Percentiles rank a stretch among this genome's conserved stretches.
Conservation (phyloP, 352 stramenopile genomes). For the Globisporangium cystogenes region DNA sequence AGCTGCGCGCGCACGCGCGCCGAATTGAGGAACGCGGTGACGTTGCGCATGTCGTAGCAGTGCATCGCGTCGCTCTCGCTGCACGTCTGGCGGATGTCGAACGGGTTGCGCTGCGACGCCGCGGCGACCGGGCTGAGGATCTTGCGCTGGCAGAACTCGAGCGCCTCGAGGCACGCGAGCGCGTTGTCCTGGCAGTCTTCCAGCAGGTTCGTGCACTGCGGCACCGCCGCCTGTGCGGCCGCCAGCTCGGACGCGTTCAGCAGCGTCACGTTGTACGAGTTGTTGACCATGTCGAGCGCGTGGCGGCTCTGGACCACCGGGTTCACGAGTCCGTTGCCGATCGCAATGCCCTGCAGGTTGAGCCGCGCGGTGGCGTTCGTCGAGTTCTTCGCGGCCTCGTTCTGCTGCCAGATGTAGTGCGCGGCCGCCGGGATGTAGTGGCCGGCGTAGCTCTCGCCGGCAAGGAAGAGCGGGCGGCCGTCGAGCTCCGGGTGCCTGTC, state of each 20-base stretch:
- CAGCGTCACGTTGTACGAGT: constrained; percentile 66
- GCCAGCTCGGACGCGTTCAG: constrained; percentile 27
- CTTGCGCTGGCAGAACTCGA: background rate
- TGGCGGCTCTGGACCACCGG: constrained; percentile 29
- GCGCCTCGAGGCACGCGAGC: constrained; percentile 1
- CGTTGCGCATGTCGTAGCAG: constrained; percentile 4
- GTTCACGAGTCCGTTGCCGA: constrained; percentile 34
- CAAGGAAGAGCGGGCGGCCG: constrained; percentile 21
- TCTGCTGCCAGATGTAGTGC: constrained; percentile 25
- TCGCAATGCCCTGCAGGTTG: constrained; percentile 32
- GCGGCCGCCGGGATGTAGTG: constrained; percentile 33
- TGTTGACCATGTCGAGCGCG: constrained; percentile 56
- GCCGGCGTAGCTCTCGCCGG: constrained; percentile 33
- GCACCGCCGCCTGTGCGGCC: background rate
- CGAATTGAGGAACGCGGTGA: constrained; percentile 2
- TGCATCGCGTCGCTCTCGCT: background rate
- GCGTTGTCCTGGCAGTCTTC: constrained; percentile 2
- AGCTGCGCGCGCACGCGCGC: constrained; percentile 2
- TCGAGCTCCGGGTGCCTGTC: constrained; percentile 28
- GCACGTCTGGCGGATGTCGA: constrained; percentile 37
- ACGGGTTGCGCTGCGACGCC: constrained; percentile 34
- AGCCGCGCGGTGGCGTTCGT: constrained; percentile 6
- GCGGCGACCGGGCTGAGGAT: background rate
- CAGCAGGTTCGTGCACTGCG: background rate
- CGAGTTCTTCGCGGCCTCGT: constrained; percentile 7